A percentile compares a stretch with the other conserved stretches of the same genome.
These are phyloP conservation scores for Penicillium sp. DNA, from an alignment of 2,329 filamentous ascomycete genomes.

Conservation along the genomic window DNA sequence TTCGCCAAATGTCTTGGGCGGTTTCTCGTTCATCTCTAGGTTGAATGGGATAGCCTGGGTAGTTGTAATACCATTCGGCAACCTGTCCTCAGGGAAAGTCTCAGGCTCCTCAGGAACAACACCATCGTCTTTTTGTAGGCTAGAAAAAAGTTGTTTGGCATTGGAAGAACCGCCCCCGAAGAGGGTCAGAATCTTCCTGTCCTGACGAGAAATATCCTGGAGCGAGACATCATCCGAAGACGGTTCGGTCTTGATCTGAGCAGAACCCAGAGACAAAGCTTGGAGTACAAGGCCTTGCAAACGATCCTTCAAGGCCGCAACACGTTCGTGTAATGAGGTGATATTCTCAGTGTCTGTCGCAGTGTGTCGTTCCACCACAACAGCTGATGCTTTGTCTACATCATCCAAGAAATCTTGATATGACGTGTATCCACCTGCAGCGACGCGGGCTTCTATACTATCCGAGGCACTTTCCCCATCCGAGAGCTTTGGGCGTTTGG, in stretches of 20 bases:
- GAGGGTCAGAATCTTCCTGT: slow-evolving; percentile 67
- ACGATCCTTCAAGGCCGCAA: slow-evolving; percentile 58
- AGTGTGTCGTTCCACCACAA: slow-evolving; percentile 33
- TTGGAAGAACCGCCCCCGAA: slow-evolving; percentile 66
- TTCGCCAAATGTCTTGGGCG: slow-evolving; percentile 41
- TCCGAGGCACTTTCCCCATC: slow-evolving; percentile 29
- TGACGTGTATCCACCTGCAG: slow-evolving; percentile 35
- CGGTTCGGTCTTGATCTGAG: slow-evolving; percentile 30
- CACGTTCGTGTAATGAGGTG: slow-evolving; percentile 38
- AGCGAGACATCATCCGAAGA: slow-evolving; percentile 30
- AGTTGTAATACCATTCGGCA: slow-evolving; percentile 71
- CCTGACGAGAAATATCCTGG: slow-evolving; percentile 30
- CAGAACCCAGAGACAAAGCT: slow-evolving; percentile 51
- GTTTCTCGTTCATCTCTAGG: slow-evolving; percentile 24
- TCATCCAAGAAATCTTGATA: slow-evolving; percentile 41
- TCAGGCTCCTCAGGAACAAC: slow-evolving; percentile 29
- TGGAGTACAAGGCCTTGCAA: slow-evolving; percentile 61
- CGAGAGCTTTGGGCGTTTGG: slow-evolving; percentile 41
- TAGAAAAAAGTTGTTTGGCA: slow-evolving; percentile 79
- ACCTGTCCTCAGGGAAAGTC: slow-evolving; percentile 56
- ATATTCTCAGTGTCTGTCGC: slow-evolving; percentile 24
- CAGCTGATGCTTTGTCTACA: slow-evolving; percentile 37
- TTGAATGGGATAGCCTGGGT: slow-evolving; percentile 60
- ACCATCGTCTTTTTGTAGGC: slow-evolving; percentile 58
- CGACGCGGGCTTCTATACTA: slow-evolving; percentile 37